phyloP scores from a whole-genome alignment of 73 alveolate species.

The Paraurostyla sp. region DNA sequence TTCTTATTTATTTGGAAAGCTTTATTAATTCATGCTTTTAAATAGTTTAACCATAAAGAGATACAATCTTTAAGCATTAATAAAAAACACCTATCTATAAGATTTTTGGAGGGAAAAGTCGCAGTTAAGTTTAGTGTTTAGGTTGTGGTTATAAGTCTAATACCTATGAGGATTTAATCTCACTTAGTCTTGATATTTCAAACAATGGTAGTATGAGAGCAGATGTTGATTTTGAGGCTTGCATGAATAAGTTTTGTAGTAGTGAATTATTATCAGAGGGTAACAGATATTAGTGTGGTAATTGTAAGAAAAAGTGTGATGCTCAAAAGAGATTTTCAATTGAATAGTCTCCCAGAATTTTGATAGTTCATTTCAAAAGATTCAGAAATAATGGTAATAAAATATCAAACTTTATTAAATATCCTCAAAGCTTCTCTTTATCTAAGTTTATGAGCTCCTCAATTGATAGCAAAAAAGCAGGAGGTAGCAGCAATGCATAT shows the following conservation, averaged over 20 bases:
- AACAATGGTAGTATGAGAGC: not conserved
- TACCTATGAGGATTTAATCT: constrained; percentile 61
- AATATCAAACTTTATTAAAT: constrained; percentile 42
- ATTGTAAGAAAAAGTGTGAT: constrained; percentile 85
- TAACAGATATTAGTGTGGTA: constrained; percentile 88
- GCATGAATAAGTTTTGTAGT: constrained; percentile 64
- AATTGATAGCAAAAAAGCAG: constrained; percentile 12
- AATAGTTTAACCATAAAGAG: not conserved
- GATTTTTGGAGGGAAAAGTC: constrained; percentile 68
- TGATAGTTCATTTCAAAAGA: constrained; percentile 69
- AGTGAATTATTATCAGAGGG: constrained; percentile 83
- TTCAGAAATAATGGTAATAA: constrained; percentile 69
- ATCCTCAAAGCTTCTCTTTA: constrained; percentile 52
- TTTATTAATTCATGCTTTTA: constrained; percentile 10
- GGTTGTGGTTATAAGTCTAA: constrained; percentile 64
- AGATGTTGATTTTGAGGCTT: constrained; percentile 41
- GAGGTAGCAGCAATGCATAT: not conserved
- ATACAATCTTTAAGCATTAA: not conserved
- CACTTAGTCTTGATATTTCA: constrained; percentile 62
- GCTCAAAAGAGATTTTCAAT: constrained; percentile 89
- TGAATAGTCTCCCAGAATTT: constrained; percentile 76
- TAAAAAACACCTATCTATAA: constrained; percentile 33
- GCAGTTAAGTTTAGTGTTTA: constrained; percentile 66
- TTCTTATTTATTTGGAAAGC: constrained; percentile 51
- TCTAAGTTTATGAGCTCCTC: constrained; percentile 2